A percentile compares a stretch with the other conserved stretches of the same genome.
These are phyloP conservation scores for Thraustochytrium striatum DNA, from an alignment of 352 stramenopile species.

Conservation along the genomic window DNA sequence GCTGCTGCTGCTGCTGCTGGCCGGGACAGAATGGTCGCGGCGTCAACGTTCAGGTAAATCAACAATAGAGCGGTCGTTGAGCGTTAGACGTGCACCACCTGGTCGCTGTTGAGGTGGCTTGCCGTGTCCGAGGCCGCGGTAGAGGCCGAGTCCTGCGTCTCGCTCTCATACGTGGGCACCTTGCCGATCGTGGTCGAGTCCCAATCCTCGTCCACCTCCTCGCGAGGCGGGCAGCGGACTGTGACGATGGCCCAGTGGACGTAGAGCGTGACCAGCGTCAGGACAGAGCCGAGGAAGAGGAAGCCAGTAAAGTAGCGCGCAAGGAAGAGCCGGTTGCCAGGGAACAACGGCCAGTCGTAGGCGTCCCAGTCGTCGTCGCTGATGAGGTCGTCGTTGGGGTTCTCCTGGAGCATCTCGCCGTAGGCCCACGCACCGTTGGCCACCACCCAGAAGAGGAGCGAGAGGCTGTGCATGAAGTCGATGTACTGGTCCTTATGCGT, in stretches of 20 bases:
- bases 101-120: too few relatives aligned
- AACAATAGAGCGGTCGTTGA: too few relatives aligned
- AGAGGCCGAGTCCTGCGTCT: too few relatives aligned
- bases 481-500: slow-evolving; percentile 35
- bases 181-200: not conserved
- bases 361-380: slow-evolving; percentile 25
- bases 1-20: too few relatives aligned
- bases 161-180: too few relatives aligned
- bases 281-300: not conserved
- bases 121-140: too few relatives aligned
- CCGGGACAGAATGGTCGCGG: too few relatives aligned
- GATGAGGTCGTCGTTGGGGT: slow-evolving; percentile 15
- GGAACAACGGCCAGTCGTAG: slow-evolving; percentile 29
- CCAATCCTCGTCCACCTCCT: not conserved
- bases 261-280: slow-evolving; percentile 22
- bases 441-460: slow-evolving; percentile 36
- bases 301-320: slow-evolving; percentile 20
- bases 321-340: slow-evolving; percentile 1
- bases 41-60: too few relatives aligned
- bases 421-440: slow-evolving; percentile 39
- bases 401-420: slow-evolving; percentile 21
- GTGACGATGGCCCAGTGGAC: not conserved
- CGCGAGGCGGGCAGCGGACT: not conserved
- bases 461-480: slow-evolving; percentile 20
- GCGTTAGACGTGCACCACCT: too few relatives aligned